These are phyloP conservation scores for Pyrenophora seminiperda DNA, from an alignment of 2,329 filamentous ascomycete species.

Conservation along the genomic window DNA sequence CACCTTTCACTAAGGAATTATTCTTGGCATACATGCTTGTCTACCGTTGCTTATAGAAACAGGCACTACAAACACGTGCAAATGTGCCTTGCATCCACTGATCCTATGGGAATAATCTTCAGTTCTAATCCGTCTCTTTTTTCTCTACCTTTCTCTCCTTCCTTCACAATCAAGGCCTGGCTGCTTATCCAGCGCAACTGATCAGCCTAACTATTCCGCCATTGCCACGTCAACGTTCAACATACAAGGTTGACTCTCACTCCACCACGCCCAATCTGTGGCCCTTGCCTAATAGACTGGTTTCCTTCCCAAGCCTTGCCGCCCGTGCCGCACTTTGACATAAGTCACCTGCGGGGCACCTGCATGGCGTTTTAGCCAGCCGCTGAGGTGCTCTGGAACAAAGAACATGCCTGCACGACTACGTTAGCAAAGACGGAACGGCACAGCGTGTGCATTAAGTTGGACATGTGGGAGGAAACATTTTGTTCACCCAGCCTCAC, in stretches of 20 bases:
- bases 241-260: slow-evolving; percentile 1
- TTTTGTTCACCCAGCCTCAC: no score
- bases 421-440: no score
- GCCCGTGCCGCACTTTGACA: slow-evolving; percentile 9
- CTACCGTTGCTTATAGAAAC: background rate
- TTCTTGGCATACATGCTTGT: background rate
- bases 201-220: slow-evolving; percentile 1
- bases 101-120: background rate
- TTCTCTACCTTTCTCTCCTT: no score
- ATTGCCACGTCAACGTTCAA: slow-evolving; percentile 1
- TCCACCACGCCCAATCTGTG: slow-evolving; percentile 1
- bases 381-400: slow-evolving; percentile 5
- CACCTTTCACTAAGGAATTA: no score
- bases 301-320: background rate
- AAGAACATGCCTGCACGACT: background rate
- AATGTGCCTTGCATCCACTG: background rate
- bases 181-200: background rate
- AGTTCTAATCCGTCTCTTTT: no score
- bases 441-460: no score
- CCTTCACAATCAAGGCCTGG: background rate
- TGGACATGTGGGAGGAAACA: background rate
- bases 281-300: background rate
- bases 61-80: background rate
- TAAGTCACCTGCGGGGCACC: background rate
- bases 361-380: slow-evolving; percentile 9